Conservation (phyloP, 1,284 basidiomycete species). For the Moesziomyces aphidis region DNA sequence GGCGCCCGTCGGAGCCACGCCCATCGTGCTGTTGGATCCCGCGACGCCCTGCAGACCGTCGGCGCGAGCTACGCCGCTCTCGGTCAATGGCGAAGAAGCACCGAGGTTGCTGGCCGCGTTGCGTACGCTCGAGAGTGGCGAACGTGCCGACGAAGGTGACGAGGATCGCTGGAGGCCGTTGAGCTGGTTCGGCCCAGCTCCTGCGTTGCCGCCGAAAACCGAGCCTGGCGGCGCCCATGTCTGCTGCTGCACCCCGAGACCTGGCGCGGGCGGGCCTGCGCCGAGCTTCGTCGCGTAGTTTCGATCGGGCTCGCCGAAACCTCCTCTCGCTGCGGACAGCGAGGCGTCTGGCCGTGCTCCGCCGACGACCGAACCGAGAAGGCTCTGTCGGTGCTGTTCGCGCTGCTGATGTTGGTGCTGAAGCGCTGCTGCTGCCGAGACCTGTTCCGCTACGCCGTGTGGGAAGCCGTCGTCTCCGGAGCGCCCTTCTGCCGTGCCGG, state of each 20-base stretch:
- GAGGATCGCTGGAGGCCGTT: conserved; percentile 43
- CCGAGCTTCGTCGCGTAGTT: conserved; percentile 58
- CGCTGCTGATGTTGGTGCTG: conserved; percentile 59
- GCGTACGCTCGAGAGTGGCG: conserved; percentile 40
- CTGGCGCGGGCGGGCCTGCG: conserved; percentile 36
- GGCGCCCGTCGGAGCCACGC: conserved; percentile 26
- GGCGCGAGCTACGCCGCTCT: conserved; percentile 31
- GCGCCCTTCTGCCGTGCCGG: conserved; percentile 31
- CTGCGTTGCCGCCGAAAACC: conserved; percentile 27
- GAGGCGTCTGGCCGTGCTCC: conserved; percentile 37
- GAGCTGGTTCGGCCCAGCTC: conserved; percentile 40
- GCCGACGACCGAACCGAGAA: conserved; percentile 45
- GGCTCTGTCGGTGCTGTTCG: conserved; percentile 54
- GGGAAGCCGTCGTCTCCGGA: conserved; percentile 42
- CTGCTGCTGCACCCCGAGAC: conserved; percentile 44
- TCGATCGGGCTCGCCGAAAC: conserved; percentile 58
- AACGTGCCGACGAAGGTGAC: conserved; percentile 44
- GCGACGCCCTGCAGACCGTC: conserved; percentile 18
- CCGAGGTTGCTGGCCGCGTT: conserved; percentile 35
- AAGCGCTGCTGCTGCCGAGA: conserved; percentile 59
- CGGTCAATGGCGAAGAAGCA: conserved; percentile 42
- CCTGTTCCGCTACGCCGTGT: conserved; percentile 55
- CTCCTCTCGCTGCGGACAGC: conserved; percentile 59
- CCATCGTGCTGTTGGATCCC: conserved; percentile 6
- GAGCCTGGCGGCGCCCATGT: conserved; percentile 47